Percentiles rank a stretch among this genome's conserved stretches.
phyloP scores from a whole-genome alignment of 139 green algal genomes.

The Chlamydomonas sp. region DNA sequence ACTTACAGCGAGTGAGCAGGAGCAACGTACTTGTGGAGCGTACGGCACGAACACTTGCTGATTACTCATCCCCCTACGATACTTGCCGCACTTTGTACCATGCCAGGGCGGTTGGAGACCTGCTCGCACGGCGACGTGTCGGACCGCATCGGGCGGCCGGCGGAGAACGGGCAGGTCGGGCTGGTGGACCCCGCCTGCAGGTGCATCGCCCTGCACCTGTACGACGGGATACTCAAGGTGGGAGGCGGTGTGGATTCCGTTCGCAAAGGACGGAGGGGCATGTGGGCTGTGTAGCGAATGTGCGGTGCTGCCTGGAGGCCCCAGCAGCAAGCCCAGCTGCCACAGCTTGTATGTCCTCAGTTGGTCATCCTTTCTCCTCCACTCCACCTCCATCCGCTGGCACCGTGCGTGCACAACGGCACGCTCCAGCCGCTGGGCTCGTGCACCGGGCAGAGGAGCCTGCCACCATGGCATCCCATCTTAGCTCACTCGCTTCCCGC shows the following conservation, averaged over 20 bases:
- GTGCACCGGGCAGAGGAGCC: no score
- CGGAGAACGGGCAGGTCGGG: slow-evolving; percentile 86
- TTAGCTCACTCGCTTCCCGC: background rate
- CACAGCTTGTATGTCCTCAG: no score
- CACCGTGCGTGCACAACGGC: no score
- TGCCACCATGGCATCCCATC: no score
- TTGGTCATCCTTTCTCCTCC: no score
- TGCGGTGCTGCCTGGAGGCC: no score
- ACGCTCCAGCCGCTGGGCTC: no score
- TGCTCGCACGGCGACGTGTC: slow-evolving; percentile 82
- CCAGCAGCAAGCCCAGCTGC: no score
- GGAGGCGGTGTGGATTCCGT: background rate
- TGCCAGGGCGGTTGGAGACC: slow-evolving; percentile 84
- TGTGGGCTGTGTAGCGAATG: background rate
- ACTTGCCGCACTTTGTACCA: background rate
- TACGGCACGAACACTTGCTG: background rate
- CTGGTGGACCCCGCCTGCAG: slow-evolving; percentile 84
- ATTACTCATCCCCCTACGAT: background rate
- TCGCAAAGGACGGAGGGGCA: background rate
- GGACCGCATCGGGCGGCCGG: slow-evolving; percentile 85
- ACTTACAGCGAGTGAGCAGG: background rate
- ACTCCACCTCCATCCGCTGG: no score
- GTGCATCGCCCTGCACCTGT: slow-evolving; percentile 93
- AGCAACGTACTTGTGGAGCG: background rate
- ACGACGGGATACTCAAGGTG: slow-evolving; percentile 96